These are phyloP conservation scores for Podila minutissima DNA, from an alignment of 192 early-diverging fungal genomes.

Conservation along the genomic window DNA sequence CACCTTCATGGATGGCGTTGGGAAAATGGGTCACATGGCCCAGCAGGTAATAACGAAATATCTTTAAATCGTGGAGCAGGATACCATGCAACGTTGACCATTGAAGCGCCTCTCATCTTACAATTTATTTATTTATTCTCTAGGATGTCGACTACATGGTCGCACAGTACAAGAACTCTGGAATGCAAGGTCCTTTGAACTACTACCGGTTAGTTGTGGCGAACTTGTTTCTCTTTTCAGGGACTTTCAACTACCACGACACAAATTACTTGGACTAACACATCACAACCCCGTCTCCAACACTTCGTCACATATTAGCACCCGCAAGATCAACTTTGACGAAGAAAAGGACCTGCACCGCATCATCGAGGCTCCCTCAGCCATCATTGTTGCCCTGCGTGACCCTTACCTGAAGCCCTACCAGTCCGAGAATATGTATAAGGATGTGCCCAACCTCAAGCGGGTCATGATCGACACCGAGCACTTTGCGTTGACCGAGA, in stretches of 20 bases:
- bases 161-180: conserved; percentile 20
- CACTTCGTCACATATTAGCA: conserved; percentile 3
- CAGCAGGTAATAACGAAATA: background rate
- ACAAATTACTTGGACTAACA: background rate
- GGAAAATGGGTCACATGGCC: no score
- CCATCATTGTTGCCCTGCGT: conserved; percentile 17
- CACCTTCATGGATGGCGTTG: no score
- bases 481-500: conserved; percentile 35
- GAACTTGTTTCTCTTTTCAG: no score
- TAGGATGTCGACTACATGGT: conserved; percentile 45
- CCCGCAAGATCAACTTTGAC: conserved; percentile 49
- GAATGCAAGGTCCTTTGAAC: conserved; percentile 52
- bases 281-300: background rate
- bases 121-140: background rate
- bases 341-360: conserved; percentile 20
- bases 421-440: conserved; percentile 14
- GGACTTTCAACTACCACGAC: no score
- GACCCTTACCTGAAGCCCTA: conserved; percentile 22
- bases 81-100: background rate
- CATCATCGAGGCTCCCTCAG: conserved; percentile 12
- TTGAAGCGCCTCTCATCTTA: background rate
- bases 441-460: conserved; percentile 23
- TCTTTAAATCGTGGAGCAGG: background rate
- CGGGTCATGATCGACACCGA: background rate
- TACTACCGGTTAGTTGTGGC: conserved; percentile 29